These are phyloP conservation scores for Hypoxylon sp. DNA, from an alignment of 2,329 filamentous ascomycete species.

Conservation along the genomic window DNA sequence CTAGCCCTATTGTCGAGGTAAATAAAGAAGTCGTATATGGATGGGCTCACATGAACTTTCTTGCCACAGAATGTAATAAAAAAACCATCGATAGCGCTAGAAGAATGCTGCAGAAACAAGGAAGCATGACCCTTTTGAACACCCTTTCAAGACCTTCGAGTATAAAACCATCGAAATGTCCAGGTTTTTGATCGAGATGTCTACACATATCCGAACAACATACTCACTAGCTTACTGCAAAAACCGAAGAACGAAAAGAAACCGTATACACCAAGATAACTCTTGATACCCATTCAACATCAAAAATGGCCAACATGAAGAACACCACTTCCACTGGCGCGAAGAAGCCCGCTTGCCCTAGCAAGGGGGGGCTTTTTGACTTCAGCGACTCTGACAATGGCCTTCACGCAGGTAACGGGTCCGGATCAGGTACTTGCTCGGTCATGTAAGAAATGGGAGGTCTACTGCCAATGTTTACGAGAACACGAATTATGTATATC, in stretches of 20 bases:
- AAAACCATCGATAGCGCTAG: constrained; percentile 1
- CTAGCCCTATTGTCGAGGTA: neutral
- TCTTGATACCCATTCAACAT: constrained; percentile 7
- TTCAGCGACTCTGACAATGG: constrained; percentile 39
- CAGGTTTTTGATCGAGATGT: neutral
- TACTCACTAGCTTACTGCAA: constrained; percentile 2
- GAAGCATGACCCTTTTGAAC: neutral
- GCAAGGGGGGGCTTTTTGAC: constrained; percentile 43
- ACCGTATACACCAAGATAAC: neutral
- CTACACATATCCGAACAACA: constrained; percentile 5
- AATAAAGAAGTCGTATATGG: constrained; percentile 1
- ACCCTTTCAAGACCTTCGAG: neutral
- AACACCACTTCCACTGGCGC: constrained; percentile 13
- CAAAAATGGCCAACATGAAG: constrained; percentile 36
- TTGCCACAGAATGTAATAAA: constrained; percentile 13
- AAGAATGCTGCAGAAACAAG: neutral
- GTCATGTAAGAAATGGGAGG: constrained; percentile 33
- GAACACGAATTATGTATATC: constrained; percentile 11
- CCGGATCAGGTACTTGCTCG: constrained; percentile 24
- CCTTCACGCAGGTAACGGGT: constrained; percentile 17
- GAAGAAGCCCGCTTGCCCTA: constrained; percentile 33
- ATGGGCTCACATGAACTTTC: neutral
- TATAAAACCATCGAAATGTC: constrained; percentile 25
- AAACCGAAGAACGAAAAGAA: neutral
- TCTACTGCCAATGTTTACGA: constrained; percentile 3